Evolutionary conservation across 176 grass and related monocot species (phyloP), one percentile per base, ranked within the genome.

Genomic region (Aegilops umbellulata): DNA sequence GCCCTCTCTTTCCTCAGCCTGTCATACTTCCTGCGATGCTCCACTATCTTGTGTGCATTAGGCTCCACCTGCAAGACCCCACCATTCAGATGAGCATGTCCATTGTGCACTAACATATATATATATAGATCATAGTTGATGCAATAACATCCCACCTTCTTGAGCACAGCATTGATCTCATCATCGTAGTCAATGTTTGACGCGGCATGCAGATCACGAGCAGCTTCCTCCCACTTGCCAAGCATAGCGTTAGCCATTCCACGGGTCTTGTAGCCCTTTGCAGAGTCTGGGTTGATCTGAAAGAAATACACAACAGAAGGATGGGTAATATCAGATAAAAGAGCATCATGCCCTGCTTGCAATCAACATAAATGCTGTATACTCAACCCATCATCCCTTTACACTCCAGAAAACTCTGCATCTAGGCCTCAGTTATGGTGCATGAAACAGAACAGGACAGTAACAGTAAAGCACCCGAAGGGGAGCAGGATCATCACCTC

Each of bases 121-220:
- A 90, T 20, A 90, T 22, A 64, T 10, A 27, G 20, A 23, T 22
- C 30, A 31, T 61, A 86, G 8, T 9, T 14, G 13, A 35, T 30
- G 24, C 9, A 82, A 42, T 41, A 74, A 80, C 16, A 47, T 34
- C 35, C 6, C 24, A 98, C 96, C 93, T 92, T 98, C 81, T 94
- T 98, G 7, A 98, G 86, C 64, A 93, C 90, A 92, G 88, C 89
- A 81, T 66, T 92, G 79, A 98, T 98, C 90, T 98, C 96, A 84
- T 98, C 96, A 69, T 98, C 93, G 36, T 89, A 98, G 85, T 98
- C 96, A 78, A 98, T 94, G 53, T 90, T 98, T 64, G 96, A 98
- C 86, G 96, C 93, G 25, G 80, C 69, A 60, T 95, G 93, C 51
- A 98, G 89, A 89, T 98, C 96, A 88, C 77, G 91, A 22, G 91